Base-by-base conservation (phyloP, 495 filamentous ascomycete species). In the Astrothelium macrocarpum region DNA sequence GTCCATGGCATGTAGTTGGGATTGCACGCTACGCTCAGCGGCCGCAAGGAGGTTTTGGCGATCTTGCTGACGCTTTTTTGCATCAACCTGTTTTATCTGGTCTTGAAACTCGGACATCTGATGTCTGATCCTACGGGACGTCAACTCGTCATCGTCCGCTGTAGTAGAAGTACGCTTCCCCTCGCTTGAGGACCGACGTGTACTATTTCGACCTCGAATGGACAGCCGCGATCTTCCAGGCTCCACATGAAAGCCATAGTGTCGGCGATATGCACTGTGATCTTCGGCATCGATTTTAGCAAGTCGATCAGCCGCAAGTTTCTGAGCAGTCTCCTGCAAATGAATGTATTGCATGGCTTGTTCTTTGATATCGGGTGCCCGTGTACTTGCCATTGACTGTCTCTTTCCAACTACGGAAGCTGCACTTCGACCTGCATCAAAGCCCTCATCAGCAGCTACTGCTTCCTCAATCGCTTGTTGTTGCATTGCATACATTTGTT, bases 11-110 rank as follows among this genome's bases (percentile, higher is more conserved):
- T 86, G 84, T 65, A 97, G 81, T 39, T 82, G 83, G 2, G 85
- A 85, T 65, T 88, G 82, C 31, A 97, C 94, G 69, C 94, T 96
- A 34, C 87, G 86, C 68, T 89, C 89, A 0, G 94, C 94, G 16
- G 85, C 82, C 46, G 87, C 87, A 68, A 97, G 80, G 11, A 98
- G 75, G 9, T 82, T 73, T 34, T 88, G 84, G 4, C 90, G 84
- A 68, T 96, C 91, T 59, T 81, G 77, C 56, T 81, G 75, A n/a
- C 87, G 79, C 69, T 94, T 90, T 66, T 88, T 83, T 59, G 82
- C 81, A 70, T 96, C 89, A 1, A 92, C 84, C 56, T 84, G 80
- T 12, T 82, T 75, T 18, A 95, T 42, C 65, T 83, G 85, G 53
- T 78, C 85, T 49, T 84, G 85, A 69, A 95, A 85, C 18, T 86